Percentiles rank a stretch among this genome's conserved stretches.
Evolutionary conservation across 345 rosid genomes (phyloP).

Genomic region (Salix udensis): DNA sequence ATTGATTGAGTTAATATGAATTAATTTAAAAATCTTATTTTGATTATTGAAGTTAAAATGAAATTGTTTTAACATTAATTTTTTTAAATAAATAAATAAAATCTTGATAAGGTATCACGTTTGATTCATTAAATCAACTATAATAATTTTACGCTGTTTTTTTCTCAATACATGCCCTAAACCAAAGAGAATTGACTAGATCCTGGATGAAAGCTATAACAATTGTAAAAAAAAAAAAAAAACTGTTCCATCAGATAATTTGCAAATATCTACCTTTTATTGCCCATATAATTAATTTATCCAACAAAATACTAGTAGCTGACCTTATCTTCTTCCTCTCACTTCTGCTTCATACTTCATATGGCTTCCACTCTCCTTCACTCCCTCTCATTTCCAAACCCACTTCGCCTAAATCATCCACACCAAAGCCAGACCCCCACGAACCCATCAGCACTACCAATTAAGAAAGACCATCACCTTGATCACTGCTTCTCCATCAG

Average conservation of each 20-base stretch:
- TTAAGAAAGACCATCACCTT: slow-evolving; percentile 1
- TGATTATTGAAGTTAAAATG: no score
- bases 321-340: background rate
- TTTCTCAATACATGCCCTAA: no score
- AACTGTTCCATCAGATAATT: background rate
- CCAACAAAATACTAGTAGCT: background rate
- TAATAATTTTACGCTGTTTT: no score
- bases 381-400: slow-evolving; percentile 21
- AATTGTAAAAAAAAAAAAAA: background rate
- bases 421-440: slow-evolving; percentile 5
- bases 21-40: no score
- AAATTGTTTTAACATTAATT: no score
- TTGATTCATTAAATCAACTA: no score
- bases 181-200: no score
- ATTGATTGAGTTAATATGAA: no score
- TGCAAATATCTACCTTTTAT: background rate
- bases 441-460: background rate
- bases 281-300: no score
- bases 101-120: no score
- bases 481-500: slow-evolving; percentile 13
- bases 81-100: no score
- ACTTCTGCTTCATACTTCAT: background rate
- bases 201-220: no score
- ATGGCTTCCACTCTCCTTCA: slow-evolving; percentile 33
- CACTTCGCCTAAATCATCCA: slow-evolving; percentile 9